Evolutionary conservation across 169 alveolate species (phyloP).

Genomic region (Plasmodium adleri): DNA sequence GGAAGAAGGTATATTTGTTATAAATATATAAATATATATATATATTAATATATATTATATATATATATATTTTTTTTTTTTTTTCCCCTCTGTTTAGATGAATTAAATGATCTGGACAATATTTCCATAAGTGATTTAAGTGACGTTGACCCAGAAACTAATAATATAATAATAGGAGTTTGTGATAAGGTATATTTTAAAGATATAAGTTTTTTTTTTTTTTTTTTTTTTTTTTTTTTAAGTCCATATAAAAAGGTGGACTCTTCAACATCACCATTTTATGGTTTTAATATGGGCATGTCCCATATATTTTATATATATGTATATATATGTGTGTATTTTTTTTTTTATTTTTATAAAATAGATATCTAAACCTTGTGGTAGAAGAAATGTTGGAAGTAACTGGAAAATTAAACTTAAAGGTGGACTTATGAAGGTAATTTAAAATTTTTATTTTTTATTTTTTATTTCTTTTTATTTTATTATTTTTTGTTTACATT

Average conservation of each 20-base stretch:
- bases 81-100: slow-evolving; percentile 8
- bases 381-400: slow-evolving; percentile 58
- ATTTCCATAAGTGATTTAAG: slow-evolving; percentile 68
- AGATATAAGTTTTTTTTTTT: background rate
- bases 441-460: background rate
- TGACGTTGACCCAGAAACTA: slow-evolving; percentile 72
- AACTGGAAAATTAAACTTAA: slow-evolving; percentile 70
- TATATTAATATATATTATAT: background rate
- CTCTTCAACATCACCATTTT: no score
- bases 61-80: background rate
- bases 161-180: slow-evolving; percentile 39
- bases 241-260: background rate
- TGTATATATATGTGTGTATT: background rate
- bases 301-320: no score
- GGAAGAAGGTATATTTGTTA: background rate
- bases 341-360: background rate
- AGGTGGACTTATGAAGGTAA: slow-evolving; percentile 73
- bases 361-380: slow-evolving; percentile 70
- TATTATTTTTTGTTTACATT: background rate
- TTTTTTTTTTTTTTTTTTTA: background rate
- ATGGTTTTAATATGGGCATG: no score
- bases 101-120: slow-evolving; percentile 51
- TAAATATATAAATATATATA: slow-evolving; percentile 4
- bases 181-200: slow-evolving; percentile 45
- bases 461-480: background rate